Evolutionary conservation across 1,139 yeast species (phyloP).

Genomic region (Taphrina wiesneri): DNA sequence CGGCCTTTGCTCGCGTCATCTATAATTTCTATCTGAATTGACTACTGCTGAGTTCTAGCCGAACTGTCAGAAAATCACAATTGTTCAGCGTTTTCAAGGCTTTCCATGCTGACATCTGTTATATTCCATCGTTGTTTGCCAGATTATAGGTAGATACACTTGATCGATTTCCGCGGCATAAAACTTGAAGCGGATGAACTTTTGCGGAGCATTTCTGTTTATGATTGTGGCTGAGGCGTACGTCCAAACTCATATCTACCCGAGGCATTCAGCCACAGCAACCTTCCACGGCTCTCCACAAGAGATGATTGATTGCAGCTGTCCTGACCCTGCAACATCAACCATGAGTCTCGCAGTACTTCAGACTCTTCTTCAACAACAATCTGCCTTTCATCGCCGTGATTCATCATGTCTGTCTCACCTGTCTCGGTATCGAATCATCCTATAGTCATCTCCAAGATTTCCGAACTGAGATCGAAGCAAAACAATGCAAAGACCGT

Average conservation of each 20-base stretch:
- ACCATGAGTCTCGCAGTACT: too few relatives aligned
- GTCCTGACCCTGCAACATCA: too few relatives aligned
- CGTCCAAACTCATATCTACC: not conserved
- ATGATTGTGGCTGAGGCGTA: not conserved
- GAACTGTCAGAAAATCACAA: too few relatives aligned
- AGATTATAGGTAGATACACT: too few relatives aligned
- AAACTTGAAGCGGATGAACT: not conserved
- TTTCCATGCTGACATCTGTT: too few relatives aligned
- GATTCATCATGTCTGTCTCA: not conserved
- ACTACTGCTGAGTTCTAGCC: too few relatives aligned
- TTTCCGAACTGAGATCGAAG: constrained; percentile 44
- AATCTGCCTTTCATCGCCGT: not conserved
- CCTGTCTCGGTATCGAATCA: constrained; percentile 43
- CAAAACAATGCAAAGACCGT: constrained; percentile 38
- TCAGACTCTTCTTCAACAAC: not conserved
- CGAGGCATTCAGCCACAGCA: not conserved
- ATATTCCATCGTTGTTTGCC: too few relatives aligned
- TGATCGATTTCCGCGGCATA: not conserved
- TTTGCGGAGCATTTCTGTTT: not conserved
- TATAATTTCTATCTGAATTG: too few relatives aligned
- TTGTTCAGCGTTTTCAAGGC: too few relatives aligned
- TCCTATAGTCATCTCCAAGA: constrained; percentile 43
- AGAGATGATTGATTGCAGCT: too few relatives aligned
- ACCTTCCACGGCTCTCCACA: too few relatives aligned
- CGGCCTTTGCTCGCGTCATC: too few relatives aligned